phyloP scores from a whole-genome alignment of 106 monocot species.

The Dioscorea alata region DNA sequence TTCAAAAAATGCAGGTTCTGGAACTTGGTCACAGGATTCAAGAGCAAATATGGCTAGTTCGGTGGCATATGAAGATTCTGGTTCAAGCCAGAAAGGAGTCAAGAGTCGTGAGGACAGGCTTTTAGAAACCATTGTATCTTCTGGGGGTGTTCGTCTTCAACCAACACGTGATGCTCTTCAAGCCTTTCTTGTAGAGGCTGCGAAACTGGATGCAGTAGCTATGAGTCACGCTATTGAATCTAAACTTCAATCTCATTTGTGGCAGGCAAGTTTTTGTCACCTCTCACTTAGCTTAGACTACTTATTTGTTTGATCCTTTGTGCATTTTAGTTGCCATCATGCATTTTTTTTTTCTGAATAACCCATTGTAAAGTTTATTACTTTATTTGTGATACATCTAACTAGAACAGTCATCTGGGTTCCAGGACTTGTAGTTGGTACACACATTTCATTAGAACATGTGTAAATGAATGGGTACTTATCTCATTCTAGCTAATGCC shows the following conservation, averaged over 20 bases:
- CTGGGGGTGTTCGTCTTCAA: constrained; percentile 85
- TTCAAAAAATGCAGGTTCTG: constrained; percentile 27
- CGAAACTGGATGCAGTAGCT: constrained; percentile 61
- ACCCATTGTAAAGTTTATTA: no score
- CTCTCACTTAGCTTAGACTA: neutral
- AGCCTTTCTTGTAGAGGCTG: constrained; percentile 58
- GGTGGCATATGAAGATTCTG: constrained; percentile 33
- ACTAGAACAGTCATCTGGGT: no score
- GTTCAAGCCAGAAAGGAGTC: constrained; percentile 29
- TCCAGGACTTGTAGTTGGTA: no score
- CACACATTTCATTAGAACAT: no score
- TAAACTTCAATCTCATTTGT: constrained; percentile 86
- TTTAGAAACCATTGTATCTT: constrained; percentile 90
- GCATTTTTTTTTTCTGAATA: no score
- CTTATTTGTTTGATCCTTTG: no score
- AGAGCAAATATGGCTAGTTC: constrained; percentile 16
- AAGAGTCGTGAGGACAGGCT: constrained; percentile 88
- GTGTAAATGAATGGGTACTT: no score
- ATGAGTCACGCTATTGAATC: constrained; percentile 76
- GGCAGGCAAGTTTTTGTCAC: constrained; percentile 62
- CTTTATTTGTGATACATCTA: no score
- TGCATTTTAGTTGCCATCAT: no score
- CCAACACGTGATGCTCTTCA: constrained; percentile 97
- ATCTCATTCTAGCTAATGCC: no score
- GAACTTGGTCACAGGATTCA: constrained; percentile 51